Conservation (phyloP, 352 stramenopile species). For the Phytophthora podocarpi region DNA sequence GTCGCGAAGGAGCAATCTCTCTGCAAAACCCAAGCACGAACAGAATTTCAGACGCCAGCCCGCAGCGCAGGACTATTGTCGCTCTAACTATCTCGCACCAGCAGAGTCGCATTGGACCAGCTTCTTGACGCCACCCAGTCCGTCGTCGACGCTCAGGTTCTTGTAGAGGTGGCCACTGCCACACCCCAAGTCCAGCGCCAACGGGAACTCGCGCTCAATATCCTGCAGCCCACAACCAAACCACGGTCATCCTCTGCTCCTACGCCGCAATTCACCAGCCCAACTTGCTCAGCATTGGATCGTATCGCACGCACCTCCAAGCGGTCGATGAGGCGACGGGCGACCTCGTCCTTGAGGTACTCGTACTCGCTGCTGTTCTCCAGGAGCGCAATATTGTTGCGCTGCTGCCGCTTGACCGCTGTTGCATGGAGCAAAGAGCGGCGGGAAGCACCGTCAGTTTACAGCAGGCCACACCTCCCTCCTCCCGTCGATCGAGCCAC, state of each 20-base stretch:
- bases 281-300: not conserved
- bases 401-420: constrained; percentile 80
- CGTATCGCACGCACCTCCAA: constrained; percentile 59
- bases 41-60: not conserved
- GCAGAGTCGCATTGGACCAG: constrained; percentile 83
- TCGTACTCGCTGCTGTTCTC: constrained; percentile 77
- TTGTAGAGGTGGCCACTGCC: constrained; percentile 88
- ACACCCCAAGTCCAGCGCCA: constrained; percentile 80
- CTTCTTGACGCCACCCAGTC: constrained; percentile 73
- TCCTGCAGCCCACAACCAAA: constrained; percentile 42
- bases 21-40: constrained; percentile 21
- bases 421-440: constrained; percentile 22
- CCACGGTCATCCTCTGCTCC: not conserved
- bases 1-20: constrained; percentile 79
- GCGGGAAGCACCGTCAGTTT: no score
- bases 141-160: constrained; percentile 72
- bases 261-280: not conserved
- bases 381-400: constrained; percentile 73
- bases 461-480: no score
- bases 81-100: constrained; percentile 28
- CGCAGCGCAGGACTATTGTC: not conserved
- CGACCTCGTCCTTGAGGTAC: constrained; percentile 88
- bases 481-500: not conserved
- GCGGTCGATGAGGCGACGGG: constrained; percentile 79
- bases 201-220: constrained; percentile 81